Evolutionary conservation across 371 early-diverging fungal genomes (phyloP).

Genomic region (Syncephalis plumigaleata): DNA sequence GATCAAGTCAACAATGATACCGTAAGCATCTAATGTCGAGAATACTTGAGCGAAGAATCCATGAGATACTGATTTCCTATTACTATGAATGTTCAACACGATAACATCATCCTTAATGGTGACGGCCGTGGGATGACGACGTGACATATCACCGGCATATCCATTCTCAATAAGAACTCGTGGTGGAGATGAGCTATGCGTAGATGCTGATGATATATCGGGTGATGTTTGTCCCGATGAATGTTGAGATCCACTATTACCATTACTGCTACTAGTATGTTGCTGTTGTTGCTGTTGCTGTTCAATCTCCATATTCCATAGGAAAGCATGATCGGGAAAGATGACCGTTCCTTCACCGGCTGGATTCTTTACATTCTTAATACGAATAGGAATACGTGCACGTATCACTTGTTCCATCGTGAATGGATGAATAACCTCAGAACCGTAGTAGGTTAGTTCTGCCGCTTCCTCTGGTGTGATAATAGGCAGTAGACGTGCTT

Average conservation of each 20-base stretch:
- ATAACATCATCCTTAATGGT: constrained; percentile 91
- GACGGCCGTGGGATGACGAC: constrained; percentile 82
- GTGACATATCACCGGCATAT: constrained; percentile 44
- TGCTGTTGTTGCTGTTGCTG: constrained; percentile 1
- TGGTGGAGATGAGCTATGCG: constrained; percentile 34
- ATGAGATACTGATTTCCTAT: constrained; percentile 83
- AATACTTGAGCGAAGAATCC: constrained; percentile 94
- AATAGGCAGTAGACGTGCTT: constrained; percentile 70
- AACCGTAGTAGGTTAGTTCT: constrained; percentile 96
- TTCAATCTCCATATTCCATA: too few species aligned
- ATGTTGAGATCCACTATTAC: too few species aligned
- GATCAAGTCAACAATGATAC: constrained; percentile 89
- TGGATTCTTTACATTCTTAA: constrained; percentile 92
- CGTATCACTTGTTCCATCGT: constrained; percentile 98
- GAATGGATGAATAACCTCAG: constrained; percentile 96
- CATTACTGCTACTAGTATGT: constrained; percentile 2
- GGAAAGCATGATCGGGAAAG: constrained; percentile 33
- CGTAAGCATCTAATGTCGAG: constrained; percentile 65
- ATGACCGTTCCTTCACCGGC: constrained; percentile 82
- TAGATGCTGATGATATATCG: constrained; percentile 21
- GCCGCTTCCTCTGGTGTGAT: constrained; percentile 97
- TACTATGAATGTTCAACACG: constrained; percentile 88
- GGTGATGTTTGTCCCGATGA: not conserved
- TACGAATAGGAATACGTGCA: constrained; percentile 88
- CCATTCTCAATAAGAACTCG: constrained; percentile 54